A percentile compares a stretch with the other conserved stretches of the same genome.
These are phyloP conservation scores for Zymoseptoria passerinii DNA, from an alignment of 2,329 filamentous ascomycete genomes.

Conservation along the genomic window DNA sequence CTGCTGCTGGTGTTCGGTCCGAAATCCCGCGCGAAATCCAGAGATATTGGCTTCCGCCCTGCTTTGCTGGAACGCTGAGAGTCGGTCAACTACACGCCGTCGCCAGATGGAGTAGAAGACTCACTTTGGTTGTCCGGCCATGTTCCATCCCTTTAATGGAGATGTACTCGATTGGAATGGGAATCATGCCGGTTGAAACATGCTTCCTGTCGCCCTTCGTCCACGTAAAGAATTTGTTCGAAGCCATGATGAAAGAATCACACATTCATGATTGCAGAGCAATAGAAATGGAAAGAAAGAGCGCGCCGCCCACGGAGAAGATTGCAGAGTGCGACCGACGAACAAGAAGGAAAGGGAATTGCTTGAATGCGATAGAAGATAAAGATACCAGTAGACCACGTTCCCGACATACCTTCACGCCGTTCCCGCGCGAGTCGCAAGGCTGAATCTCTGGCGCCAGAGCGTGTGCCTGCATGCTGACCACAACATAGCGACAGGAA, in stretches of 20 bases:
- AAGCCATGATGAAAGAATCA: constrained; percentile 25
- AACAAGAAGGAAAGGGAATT: neutral
- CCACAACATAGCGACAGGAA: neutral
- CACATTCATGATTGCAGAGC: neutral
- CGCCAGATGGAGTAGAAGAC: neutral
- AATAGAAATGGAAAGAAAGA: neutral
- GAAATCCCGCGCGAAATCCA: constrained; percentile 14
- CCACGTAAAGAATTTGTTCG: constrained; percentile 38
- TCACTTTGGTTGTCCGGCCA: constrained; percentile 15
- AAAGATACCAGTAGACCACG: neutral
- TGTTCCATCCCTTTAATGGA: constrained; percentile 23
- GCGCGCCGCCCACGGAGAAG: neutral
- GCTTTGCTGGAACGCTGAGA: constrained; percentile 14
- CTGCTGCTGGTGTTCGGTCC: constrained; percentile 8
- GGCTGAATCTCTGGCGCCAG: neutral
- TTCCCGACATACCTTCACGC: neutral
- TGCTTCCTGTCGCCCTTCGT: constrained; percentile 33
- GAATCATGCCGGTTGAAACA: constrained; percentile 32
- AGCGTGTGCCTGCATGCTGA: neutral
- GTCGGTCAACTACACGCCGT: neutral
- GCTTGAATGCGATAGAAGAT: neutral
- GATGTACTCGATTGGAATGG: constrained; percentile 29
- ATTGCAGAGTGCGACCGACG: neutral
- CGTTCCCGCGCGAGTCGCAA: neutral
- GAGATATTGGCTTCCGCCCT: constrained; percentile 20